Conservation (phyloP, 2,329 filamentous ascomycete genomes). For the Diaporthe longicolla region DNA sequence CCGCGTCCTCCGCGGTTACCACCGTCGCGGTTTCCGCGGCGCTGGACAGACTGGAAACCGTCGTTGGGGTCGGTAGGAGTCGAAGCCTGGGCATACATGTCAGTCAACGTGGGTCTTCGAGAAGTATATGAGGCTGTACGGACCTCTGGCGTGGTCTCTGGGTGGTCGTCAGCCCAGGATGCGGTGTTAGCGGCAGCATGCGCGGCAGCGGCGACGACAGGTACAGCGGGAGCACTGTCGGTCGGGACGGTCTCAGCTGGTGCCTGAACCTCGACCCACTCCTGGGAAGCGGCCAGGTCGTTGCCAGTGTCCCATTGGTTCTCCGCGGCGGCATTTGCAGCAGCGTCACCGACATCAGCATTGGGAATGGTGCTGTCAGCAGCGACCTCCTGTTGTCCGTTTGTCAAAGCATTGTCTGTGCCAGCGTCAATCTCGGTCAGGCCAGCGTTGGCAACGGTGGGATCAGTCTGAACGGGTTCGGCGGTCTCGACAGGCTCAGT, state of each 20-base stretch:
- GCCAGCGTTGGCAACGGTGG: slow-evolving; percentile 75
- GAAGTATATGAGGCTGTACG: not conserved
- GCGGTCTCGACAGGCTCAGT: slow-evolving; percentile 49
- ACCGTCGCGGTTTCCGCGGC: slow-evolving; percentile 68
- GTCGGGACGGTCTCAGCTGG: slow-evolving; percentile 82
- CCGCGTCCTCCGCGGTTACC: slow-evolving; percentile 62
- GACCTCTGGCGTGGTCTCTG: slow-evolving; percentile 63
- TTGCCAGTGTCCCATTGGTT: slow-evolving; percentile 74
- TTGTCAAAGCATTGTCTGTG: slow-evolving; percentile 54
- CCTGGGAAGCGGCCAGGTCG: slow-evolving; percentile 66
- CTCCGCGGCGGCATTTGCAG: slow-evolving; percentile 73
- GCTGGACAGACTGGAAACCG: slow-evolving; percentile 81
- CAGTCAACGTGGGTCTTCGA: slow-evolving; percentile 14
- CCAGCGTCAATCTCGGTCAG: slow-evolving; percentile 75
- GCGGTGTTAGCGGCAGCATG: slow-evolving; percentile 71
- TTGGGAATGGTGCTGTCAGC: slow-evolving; percentile 60
- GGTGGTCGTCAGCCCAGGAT: slow-evolving; percentile 88
- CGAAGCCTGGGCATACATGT: slow-evolving; percentile 44
- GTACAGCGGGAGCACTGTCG: slow-evolving; percentile 74
- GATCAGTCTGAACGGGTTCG: slow-evolving; percentile 67
- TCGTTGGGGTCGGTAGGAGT: slow-evolving; percentile 66
- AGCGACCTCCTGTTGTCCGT: slow-evolving; percentile 53
- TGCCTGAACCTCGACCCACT: slow-evolving; percentile 80
- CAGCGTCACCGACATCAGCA: slow-evolving; percentile 64
- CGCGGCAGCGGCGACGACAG: slow-evolving; percentile 71